Base-by-base conservation (phyloP, 495 filamentous ascomycete genomes). In the Penicillium dipodomyicola region DNA sequence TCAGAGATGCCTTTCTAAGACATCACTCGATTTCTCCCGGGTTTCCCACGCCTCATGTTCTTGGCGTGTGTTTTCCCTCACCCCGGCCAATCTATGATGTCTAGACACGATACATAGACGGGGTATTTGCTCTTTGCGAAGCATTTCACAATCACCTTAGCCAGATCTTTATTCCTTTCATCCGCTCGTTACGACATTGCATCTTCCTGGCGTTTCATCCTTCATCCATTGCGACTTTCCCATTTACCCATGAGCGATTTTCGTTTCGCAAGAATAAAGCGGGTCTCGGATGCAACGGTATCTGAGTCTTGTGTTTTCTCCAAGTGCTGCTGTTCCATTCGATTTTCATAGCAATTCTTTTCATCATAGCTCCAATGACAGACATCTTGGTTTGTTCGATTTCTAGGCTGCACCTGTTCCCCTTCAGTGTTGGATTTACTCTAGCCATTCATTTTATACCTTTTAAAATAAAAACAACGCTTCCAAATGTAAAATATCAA, bases 1-100 rank as follows among this genome's bases (percentile, higher is more conserved):
- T 74, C 76, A 3, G 74, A 76, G 46, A 71, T 70, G 69, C 64
- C 65, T 32, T 57, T 73, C 23, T 72, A 40, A 61, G 43, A 29
- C 7, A 5, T 27, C 27, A 12, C 14, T 22, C 23, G 15, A 35
- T 23, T 4, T 37, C 5, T 19, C 11, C 27, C 44, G 25, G 7
- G 40, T 2, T 9, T 9, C 22, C 14, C 22, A 25, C 20, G 1
- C 14, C 15, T 20, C n/a, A 19, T 20, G 3, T n/a, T 27, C 30
- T 46, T 11, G 19, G 14, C 46, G 14, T 22, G 0, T 14, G 29
- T 29, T 37, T 33, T 35, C 48, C 48, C n/a, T 35, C 19, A 27
- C 9, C 39, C 43, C 6, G 32, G 6, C 23, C 10, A 37, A 15
- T 56, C 54, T 49, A 65, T 66, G 64, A 66, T 58, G 61, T 49